Conservation (phyloP, 805 yeast genomes). For the Candida yuanshanica region DNA sequence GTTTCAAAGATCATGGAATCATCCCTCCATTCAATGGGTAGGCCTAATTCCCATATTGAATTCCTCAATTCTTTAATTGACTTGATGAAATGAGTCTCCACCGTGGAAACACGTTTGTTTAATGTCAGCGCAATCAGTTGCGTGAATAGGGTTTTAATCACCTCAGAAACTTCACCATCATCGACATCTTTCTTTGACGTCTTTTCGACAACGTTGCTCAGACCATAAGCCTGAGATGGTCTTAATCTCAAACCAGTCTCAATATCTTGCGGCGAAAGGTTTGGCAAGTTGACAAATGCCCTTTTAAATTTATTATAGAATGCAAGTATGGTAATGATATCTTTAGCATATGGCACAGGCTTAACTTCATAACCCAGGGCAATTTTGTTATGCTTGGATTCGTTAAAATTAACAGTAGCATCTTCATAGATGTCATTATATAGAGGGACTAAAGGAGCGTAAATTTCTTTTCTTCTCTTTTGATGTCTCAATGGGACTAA, state of each 20-base stretch:
- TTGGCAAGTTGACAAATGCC: constrained; percentile 13
- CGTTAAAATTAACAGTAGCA: neutral
- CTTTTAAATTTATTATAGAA: constrained; percentile 18
- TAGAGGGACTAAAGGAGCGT: constrained; percentile 19
- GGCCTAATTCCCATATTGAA: constrained; percentile 12
- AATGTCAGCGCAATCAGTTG: constrained; percentile 12
- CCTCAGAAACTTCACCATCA: constrained; percentile 10
- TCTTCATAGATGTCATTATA: constrained; percentile 14
- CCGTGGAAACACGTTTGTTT: constrained; percentile 14
- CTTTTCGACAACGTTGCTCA: constrained; percentile 14
- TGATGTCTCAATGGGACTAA: neutral
- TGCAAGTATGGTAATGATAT: constrained; percentile 17
- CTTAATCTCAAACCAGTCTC: constrained; percentile 19
- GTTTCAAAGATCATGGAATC: constrained; percentile 14
- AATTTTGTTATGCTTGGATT: constrained; percentile 9
- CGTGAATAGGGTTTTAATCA: constrained; percentile 13
- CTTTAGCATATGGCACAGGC: constrained; percentile 21
- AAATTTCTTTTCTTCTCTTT: constrained; percentile 16
- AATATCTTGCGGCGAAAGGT: constrained; percentile 23
- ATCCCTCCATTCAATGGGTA: constrained; percentile 26
- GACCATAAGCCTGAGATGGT: constrained; percentile 6
- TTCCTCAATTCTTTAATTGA: constrained; percentile 16
- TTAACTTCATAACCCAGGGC: constrained; percentile 22
- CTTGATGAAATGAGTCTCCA: constrained; percentile 6
- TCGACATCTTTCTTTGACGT: neutral